Evolutionary conservation across 208 protist species (phyloP).

Genomic region (Porcisia hertigi): DNA sequence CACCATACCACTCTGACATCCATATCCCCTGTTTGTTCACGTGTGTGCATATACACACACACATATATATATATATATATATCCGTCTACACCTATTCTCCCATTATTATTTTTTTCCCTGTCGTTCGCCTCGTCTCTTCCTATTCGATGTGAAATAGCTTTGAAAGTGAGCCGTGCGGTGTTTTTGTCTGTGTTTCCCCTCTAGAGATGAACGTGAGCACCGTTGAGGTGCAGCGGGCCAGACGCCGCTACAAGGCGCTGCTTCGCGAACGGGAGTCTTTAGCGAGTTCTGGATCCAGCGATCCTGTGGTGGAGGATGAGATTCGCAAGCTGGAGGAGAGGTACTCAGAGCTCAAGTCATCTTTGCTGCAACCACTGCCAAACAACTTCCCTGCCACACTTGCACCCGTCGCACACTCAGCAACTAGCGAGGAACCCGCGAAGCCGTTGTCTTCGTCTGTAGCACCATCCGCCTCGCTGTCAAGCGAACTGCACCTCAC

Average conservation of each 20-base stretch:
- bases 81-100: conserved; percentile 6
- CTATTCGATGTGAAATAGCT: conserved; percentile 2
- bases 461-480: neutral
- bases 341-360: conserved; percentile 28
- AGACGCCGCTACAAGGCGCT: conserved; percentile 65
- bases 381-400: neutral
- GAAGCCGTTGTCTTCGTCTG: no score
- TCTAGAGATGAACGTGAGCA: neutral
- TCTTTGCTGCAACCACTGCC: neutral
- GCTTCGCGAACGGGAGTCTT: conserved; percentile 36
- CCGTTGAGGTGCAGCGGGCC: conserved; percentile 30
- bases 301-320: conserved; percentile 38
- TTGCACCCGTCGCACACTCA: neutral
- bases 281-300: conserved; percentile 20
- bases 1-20: no score
- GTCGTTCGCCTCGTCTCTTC: neutral
- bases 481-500: neutral
- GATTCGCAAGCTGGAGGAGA: conserved; percentile 45
- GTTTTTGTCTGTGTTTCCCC: neutral
- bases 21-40: neutral
- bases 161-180: neutral
- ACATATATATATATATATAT: neutral
- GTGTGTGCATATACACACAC: neutral
- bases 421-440: neutral
- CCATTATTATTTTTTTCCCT: neutral